Evolutionary conservation across 1,284 basidiomycete genomes (phyloP), one percentile per base, ranked within the genome.

Genomic region (Somion occarium): DNA sequence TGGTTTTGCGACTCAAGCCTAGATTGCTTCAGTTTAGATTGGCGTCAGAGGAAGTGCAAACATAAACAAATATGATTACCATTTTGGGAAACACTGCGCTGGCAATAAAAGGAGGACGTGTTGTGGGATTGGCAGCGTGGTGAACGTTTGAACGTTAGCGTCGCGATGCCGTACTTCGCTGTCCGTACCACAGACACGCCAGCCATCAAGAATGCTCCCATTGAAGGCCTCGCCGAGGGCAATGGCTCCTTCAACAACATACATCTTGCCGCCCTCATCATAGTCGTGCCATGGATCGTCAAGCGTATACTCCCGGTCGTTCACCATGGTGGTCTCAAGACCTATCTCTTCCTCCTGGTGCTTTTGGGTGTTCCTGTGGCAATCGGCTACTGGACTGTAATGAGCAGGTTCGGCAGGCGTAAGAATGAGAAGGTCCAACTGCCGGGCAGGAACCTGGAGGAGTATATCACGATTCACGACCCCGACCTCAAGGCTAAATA

Each of bases 381-480:
- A 2, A 66, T 98, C 51, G 85, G 71, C 7, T 99, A 99, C 77
- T 99, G 96, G 96, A 82, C 85, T 0, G 54, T 93, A 59, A 88
- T 90, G 73, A 93, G 91, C 65, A 83, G 76, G 58, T 90, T 86
- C 61, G 93, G 95, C 23, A 69, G 78, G 3, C 81, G 94, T 59
- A 85, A 85, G 69, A 93, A 97, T 70, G 85, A 91, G 59, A 94
- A 95, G 73, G 85, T 94, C 59, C 66, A 73, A 30, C 75, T 98
- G n/a, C 94, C 96, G 12, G 86, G 88, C 56, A 88, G 87, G 68
- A 81, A 88, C 59, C 82, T 97, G 56, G 87, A 90, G 62, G 81
- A 89, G 61, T 99, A 99, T 69, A 88, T 99, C 65, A 88, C 85
- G 50, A 88, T 98, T 73, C 87, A 92, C 60, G 93, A 98, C 73